phyloP scores from a whole-genome alignment of 2,329 filamentous ascomycete genomes.

The Orbilia ellipsospora region DNA sequence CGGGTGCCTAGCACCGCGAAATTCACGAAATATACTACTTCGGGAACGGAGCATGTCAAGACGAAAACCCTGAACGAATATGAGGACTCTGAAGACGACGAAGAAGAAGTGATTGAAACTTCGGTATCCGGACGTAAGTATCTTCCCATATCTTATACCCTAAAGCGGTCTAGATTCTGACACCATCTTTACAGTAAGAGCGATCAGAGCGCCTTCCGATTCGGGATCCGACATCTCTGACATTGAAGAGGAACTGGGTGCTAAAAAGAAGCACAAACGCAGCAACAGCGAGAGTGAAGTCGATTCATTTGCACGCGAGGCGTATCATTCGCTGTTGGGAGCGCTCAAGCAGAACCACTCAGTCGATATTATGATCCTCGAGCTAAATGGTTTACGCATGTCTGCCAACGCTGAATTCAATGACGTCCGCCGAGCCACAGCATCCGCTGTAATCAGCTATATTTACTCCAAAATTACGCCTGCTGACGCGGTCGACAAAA shows the following conservation, averaged over 20 bases:
- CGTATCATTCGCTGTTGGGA: slow-evolving; percentile 56
- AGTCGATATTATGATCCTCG: slow-evolving; percentile 67
- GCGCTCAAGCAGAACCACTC: slow-evolving; percentile 58
- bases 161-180: no score
- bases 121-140: slow-evolving; percentile 31
- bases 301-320: slow-evolving; percentile 54
- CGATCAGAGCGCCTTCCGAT: neutral
- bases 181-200: no score
- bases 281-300: slow-evolving; percentile 29
- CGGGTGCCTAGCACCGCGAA: slow-evolving; percentile 62
- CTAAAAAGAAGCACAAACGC: slow-evolving; percentile 24
- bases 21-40: slow-evolving; percentile 61
- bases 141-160: no score
- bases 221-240: slow-evolving; percentile 34
- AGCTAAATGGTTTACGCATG: slow-evolving; percentile 93
- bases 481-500: slow-evolving; percentile 71
- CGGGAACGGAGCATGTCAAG: slow-evolving; percentile 60
- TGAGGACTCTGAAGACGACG: slow-evolving; percentile 70
- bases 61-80: slow-evolving; percentile 63
- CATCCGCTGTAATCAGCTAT: slow-evolving; percentile 83
- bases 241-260: slow-evolving; percentile 16
- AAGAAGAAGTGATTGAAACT: slow-evolving; percentile 57
- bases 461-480: slow-evolving; percentile 76
- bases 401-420: slow-evolving; percentile 88
- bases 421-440: slow-evolving; percentile 87